Conservation (phyloP, 1,139 yeast species). For the Protomyces arabidopsidicola region DNA sequence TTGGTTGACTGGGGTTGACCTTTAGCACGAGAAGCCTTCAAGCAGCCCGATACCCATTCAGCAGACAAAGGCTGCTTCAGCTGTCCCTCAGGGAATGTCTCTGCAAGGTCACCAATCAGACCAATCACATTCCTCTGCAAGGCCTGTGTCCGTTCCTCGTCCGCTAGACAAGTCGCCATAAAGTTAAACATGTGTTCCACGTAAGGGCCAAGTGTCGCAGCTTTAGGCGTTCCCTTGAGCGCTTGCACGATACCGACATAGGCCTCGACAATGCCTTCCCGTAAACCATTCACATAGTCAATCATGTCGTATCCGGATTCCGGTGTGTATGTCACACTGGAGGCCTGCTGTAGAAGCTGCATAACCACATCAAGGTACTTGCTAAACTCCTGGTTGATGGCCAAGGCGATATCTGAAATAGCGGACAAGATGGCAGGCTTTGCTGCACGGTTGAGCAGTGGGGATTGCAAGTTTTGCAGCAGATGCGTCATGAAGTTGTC, state of each 20-base stretch:
- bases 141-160: slow-evolving; percentile 38
- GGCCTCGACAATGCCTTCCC: slow-evolving; percentile 86
- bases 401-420: slow-evolving; percentile 91
- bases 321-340: slow-evolving; percentile 46
- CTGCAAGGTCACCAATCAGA: slow-evolving; percentile 31
- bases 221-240: slow-evolving; percentile 49
- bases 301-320: slow-evolving; percentile 67
- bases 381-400: slow-evolving; percentile 71
- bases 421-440: slow-evolving; percentile 89
- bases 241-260: slow-evolving; percentile 95
- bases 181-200: slow-evolving; percentile 68
- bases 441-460: slow-evolving; percentile 61
- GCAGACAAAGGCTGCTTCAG: slow-evolving; percentile 26
- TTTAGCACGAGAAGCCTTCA: slow-evolving; percentile 30
- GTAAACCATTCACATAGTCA: slow-evolving; percentile 67
- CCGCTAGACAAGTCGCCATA: slow-evolving; percentile 56
- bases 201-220: slow-evolving; percentile 62
- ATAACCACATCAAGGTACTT: slow-evolving; percentile 76
- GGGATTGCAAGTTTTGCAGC: slow-evolving; percentile 56
- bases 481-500: slow-evolving; percentile 76
- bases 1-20: slow-evolving; percentile 28
- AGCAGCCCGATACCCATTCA: slow-evolving; percentile 30
- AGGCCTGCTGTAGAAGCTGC: slow-evolving; percentile 61
- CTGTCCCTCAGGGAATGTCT: slow-evolving; percentile 30
- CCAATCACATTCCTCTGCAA: slow-evolving; percentile 29